Base-by-base conservation (phyloP, 805 yeast genomes). In the Starmerella bombi region DNA sequence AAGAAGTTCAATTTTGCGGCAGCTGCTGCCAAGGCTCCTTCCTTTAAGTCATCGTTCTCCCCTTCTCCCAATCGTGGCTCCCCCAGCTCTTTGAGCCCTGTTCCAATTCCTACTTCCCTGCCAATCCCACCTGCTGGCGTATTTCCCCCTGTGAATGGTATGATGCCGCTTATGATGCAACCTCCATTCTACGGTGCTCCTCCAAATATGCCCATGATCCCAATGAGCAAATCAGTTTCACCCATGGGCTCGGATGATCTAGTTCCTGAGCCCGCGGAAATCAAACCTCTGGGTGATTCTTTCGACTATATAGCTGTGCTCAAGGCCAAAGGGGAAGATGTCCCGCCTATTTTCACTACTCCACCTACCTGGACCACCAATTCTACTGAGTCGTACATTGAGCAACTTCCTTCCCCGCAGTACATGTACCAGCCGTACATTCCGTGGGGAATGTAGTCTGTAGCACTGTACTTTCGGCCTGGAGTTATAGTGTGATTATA, bases 21-120 rank as follows among this genome's bases (percentile, higher is more conserved):
- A n/a, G 67, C 74, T 3, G 72, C 75, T 17, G 77, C 77, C 61
- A 78, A 74, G 59, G 72, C 78, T 56, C 47, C 81, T 80, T 14
- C 75, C 74, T 9, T 68, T 75, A 2, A 78, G 77, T 51, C 46
- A 18, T 28, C 41, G 16, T 17, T 36, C 25, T 25, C 35, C 19
- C 40, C 49, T 70, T 16, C 34, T 3, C 46, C 44, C 14, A 15
- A 19, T 17, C 36, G 29, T 2, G n/a, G 33, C 20, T 32, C 39
- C 22, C 35, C 34, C 3, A 15, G 36, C 22, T 32, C 39, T 29
- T 25, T 41, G 22, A 35, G 39, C 29, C 42, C 39, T 25, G 40
- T 32, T n/a, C 37, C 41, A 10, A 52, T 53, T 29, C 57, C 58
- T 9, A 23, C 43, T 15, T 41, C 43, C 22, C 31, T 29, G 19